Percentiles rank a stretch among this genome's conserved stretches.
Conservation (phyloP, 371 early-diverging fungal genomes). For the Mucor piriformis region DNA sequence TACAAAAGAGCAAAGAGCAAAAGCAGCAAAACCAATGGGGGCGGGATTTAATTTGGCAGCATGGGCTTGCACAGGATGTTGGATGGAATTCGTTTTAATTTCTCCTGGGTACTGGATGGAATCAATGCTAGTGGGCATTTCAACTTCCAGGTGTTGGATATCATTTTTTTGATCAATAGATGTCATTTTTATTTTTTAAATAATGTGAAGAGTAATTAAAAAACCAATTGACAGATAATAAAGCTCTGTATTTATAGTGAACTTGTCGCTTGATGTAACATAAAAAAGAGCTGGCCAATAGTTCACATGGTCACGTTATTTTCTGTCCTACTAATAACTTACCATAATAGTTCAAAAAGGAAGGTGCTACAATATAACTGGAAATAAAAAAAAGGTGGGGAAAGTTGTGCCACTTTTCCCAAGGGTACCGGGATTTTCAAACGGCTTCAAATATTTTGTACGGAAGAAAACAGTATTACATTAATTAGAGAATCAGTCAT, state of each 20-base stretch:
- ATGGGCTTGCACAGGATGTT: not conserved
- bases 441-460: too few species aligned
- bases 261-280: conserved; percentile 6
- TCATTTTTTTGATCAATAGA: conserved; percentile 23
- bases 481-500: too few species aligned
- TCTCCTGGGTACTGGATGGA: conserved; percentile 4
- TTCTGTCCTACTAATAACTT: not conserved
- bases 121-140: not conserved
- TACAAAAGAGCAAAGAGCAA: conserved; percentile 39
- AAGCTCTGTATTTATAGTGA: conserved; percentile 11
- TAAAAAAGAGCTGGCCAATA: not conserved
- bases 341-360: conserved; percentile 23
- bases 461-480: too few species aligned
- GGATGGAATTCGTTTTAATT: not conserved
- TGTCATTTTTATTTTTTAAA: conserved; percentile 7
- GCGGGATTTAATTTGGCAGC: conserved; percentile 29
- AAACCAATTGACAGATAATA: not conserved
- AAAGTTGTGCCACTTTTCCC: too few species aligned
- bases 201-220: not conserved
- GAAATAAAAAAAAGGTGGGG: too few species aligned
- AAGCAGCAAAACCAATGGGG: conserved; percentile 44
- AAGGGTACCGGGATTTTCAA: conserved; percentile 6
- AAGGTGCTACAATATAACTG: conserved; percentile 16
- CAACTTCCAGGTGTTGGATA: conserved; percentile 23
- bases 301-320: conserved; percentile 28